Base-by-base conservation (phyloP, 176 grass and related monocot genomes). In the Hyparrhenia diplandra region DNA sequence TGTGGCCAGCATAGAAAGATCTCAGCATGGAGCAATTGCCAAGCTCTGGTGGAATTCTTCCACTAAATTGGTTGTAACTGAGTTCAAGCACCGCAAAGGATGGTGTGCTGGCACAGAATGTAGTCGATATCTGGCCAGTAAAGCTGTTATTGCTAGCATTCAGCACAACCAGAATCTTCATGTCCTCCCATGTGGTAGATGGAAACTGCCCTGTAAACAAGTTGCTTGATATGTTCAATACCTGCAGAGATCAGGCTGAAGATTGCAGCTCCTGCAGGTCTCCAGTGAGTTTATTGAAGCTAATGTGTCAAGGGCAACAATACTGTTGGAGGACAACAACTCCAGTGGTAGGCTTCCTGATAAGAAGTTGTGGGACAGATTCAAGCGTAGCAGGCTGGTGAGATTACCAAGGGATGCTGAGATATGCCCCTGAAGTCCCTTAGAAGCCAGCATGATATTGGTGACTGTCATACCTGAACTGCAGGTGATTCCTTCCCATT, bases 211-310 rank as follows among this genome's bases (percentile, higher is more conserved):
- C 84, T 21, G 58, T 68, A 64, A 90, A 79, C 18, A 37, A 40
- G 52, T 87, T 90, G 61, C 74, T 90, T 6, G 84, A 90, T 36
- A 87, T 73, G 17, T 90, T 87, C 23, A 90, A 20, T 67, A 87
- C 84, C 37, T 83, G 43, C 20, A 90, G 62, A 25, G 69, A 71
- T 5, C 0, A 9, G 2, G 36, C 34, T 59, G 45, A 72, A 34
- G 45, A 57, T 46, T 51, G 27, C 17, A 80, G 71, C 64, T 75
- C 82, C 1, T 13, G 8, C 17, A 89, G 36, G 3, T 29, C 54
- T 10, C 80, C 84, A 1, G 5, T 43, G 13, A 89, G 24, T 1
- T 21, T 3, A 17, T 89, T 89, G 34, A 86, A 89, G 13, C 88
- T 90, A 20, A 90, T n/a, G n/a, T 84, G 1, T 90, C 84, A 3